Evolutionary conservation across 805 yeast species (phyloP).

Genomic region (Saccharomycopsis capsularis): DNA sequence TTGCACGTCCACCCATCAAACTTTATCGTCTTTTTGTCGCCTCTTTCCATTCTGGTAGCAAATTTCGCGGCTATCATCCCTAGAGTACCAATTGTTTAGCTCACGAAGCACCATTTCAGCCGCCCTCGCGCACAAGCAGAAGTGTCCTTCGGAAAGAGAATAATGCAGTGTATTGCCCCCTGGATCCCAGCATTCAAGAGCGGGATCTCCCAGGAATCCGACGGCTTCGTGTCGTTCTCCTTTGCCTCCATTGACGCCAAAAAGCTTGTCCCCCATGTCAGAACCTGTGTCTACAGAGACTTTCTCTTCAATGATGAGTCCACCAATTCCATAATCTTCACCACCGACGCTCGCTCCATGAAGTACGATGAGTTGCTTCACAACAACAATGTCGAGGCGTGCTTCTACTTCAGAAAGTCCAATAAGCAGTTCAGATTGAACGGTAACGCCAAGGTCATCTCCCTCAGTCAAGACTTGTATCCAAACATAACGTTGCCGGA

Average conservation of each 20-base stretch:
- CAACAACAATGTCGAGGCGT: conserved; percentile 62
- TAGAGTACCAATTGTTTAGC: no score
- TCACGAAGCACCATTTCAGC: no score
- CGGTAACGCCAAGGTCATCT: conserved; percentile 52
- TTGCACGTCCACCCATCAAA: no score
- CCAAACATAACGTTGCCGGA: conserved; percentile 24
- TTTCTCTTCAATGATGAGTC: conserved; percentile 64
- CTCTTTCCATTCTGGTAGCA: no score
- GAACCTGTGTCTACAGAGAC: conserved; percentile 69
- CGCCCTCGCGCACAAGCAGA: no score
- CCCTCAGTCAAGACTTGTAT: conserved; percentile 13
- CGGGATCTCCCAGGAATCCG: conserved; percentile 42
- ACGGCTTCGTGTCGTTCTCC: conserved; percentile 55
- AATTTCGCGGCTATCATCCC: no score
- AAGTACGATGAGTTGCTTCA: conserved; percentile 48
- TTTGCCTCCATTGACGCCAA: conserved; percentile 56
- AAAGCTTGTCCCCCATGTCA: conserved; percentile 44
- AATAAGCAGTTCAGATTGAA: conserved; percentile 67
- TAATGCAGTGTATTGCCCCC: conserved; percentile 50
- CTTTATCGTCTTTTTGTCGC: no score
- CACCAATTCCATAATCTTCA: conserved; percentile 60
- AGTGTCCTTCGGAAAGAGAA: no score
- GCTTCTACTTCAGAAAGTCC: conserved; percentile 58
- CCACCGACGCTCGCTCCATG: conserved; percentile 64
- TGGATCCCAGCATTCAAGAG: conserved; percentile 66